A percentile compares a stretch with the other conserved stretches of the same genome.
These are phyloP conservation scores for Pelagophyceae sp. DNA, from an alignment of 352 stramenopile species.

Conservation along the genomic window DNA sequence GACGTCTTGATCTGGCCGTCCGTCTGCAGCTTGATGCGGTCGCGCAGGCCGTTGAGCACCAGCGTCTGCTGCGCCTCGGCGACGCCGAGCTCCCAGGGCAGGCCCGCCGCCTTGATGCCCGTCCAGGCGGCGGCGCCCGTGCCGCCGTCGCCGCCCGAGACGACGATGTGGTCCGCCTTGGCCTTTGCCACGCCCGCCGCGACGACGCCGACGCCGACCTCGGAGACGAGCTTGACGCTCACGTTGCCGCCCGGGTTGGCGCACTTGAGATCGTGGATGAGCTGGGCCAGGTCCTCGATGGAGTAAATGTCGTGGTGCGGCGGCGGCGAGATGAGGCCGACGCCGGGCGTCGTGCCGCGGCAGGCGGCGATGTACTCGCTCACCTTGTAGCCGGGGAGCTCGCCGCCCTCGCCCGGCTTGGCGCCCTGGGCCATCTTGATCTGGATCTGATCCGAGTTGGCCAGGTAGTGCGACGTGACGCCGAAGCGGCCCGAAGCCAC, in stretches of 20 bases:
- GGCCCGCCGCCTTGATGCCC: constrained; percentile 79
- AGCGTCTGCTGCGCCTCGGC: constrained; percentile 92
- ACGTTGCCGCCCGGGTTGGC: constrained; percentile 82
- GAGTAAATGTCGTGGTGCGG: constrained; percentile 97
- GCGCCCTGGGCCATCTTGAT: constrained; percentile 97
- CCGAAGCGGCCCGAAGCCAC: constrained; percentile 88
- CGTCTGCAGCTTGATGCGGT: constrained; percentile 82
- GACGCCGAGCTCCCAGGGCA: constrained; percentile 89
- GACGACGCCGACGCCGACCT: constrained; percentile 88
- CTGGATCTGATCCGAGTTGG: constrained; percentile 91
- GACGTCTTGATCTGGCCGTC: constrained; percentile 85
- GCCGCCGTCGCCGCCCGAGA: constrained; percentile 85
- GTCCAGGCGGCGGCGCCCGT: constrained; percentile 88
- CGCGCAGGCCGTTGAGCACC: constrained; percentile 84
- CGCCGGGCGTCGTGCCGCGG: constrained; percentile 86
- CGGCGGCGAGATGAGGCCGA: constrained; percentile 88
- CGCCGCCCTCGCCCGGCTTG: constrained; percentile 88
- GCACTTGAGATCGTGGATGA: constrained; percentile 96
- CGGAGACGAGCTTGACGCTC: constrained; percentile 88
- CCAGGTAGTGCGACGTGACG: constrained; percentile 91
- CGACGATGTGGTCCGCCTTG: constrained; percentile 81
- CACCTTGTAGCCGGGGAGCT: constrained; percentile 90
- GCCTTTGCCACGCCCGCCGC: constrained; percentile 68
- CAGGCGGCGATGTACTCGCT: constrained; percentile 88
- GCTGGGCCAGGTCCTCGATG: constrained; percentile 91